These are phyloP conservation scores for Turnera subulata DNA, from an alignment of 345 rosid species.

Conservation along the genomic window DNA sequence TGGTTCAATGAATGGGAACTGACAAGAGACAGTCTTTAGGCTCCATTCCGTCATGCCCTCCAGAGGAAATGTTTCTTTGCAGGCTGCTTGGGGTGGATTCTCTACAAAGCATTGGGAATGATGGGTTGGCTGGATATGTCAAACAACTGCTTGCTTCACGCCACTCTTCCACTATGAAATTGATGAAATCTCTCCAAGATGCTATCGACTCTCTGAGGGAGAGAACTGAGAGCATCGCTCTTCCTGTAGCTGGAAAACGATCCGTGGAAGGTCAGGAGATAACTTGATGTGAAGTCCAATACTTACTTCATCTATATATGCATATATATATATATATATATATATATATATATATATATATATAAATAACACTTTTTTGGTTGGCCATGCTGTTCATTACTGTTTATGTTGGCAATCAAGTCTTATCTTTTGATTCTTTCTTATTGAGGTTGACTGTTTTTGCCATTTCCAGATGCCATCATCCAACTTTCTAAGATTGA, in stretches of 20 bases:
- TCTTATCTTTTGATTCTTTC: background rate
- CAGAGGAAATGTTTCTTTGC: conserved; percentile 79
- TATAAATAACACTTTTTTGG: too few species aligned
- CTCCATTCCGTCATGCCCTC: conserved; percentile 59
- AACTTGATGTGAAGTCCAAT: conserved; percentile 18
- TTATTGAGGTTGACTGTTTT: background rate
- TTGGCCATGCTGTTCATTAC: background rate
- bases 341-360: too few species aligned
- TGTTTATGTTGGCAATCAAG: background rate
- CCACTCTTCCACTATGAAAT: conserved; percentile 48
- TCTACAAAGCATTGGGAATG: conserved; percentile 36
- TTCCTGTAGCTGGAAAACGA: conserved; percentile 35
- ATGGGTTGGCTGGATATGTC: conserved; percentile 42
- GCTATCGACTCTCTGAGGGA: conserved; percentile 54
- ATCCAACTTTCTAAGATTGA: conserved; percentile 59
- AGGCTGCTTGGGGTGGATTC: conserved; percentile 63
- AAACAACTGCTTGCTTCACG: conserved; percentile 66
- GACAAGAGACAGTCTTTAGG: conserved; percentile 39
- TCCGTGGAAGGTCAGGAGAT: conserved; percentile 66
- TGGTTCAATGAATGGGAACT: too few species aligned
- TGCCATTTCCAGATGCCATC: conserved; percentile 43
- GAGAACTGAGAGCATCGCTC: conserved; percentile 49
- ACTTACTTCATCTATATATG: conserved; percentile 3
- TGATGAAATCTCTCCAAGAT: conserved; percentile 69
- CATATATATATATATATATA: background rate